Conservation (phyloP, 2,329 filamentous ascomycete species). For the Clonostachys chloroleuca region DNA sequence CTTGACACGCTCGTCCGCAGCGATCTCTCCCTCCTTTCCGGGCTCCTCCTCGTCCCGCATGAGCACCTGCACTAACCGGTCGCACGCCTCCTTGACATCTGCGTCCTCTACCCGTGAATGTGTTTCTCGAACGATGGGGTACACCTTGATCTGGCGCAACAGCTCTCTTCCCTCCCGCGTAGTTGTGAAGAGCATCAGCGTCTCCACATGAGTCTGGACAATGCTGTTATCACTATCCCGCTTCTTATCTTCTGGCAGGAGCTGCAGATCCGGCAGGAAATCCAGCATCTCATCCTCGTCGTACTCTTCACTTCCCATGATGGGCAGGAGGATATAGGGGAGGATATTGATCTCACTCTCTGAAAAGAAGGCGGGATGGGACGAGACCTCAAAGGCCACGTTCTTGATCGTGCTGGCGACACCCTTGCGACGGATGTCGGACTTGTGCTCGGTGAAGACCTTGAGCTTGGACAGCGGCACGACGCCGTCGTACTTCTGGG, state of each 20-base stretch:
- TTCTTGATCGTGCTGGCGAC: constrained; percentile 98
- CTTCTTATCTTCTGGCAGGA: constrained; percentile 84
- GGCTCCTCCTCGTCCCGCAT: constrained; percentile 69
- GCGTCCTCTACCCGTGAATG: constrained; percentile 77
- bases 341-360: constrained; percentile 74
- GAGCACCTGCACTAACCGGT: constrained; percentile 83
- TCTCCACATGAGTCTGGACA: constrained; percentile 85
- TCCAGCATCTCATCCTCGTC: constrained; percentile 77
- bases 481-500: constrained; percentile 73
- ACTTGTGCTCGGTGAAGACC: constrained; percentile 90
- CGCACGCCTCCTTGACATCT: constrained; percentile 76
- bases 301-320: constrained; percentile 86
- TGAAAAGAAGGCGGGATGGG: constrained; percentile 68
- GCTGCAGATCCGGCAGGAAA: constrained; percentile 87
- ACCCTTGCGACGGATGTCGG: constrained; percentile 79
- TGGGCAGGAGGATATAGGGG: constrained; percentile 83
- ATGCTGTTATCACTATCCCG: constrained; percentile 74
- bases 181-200: constrained; percentile 76
- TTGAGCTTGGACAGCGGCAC: constrained; percentile 90
- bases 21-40: constrained; percentile 16
- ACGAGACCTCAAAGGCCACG: constrained; percentile 73
- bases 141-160: constrained; percentile 75
- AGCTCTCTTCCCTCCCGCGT: constrained; percentile 70
- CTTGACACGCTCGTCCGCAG: constrained; percentile 32
- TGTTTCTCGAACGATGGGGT: constrained; percentile 83